Base-by-base conservation (phyloP, 1,284 basidiomycete species). In the Leccinum subrobustum region DNA sequence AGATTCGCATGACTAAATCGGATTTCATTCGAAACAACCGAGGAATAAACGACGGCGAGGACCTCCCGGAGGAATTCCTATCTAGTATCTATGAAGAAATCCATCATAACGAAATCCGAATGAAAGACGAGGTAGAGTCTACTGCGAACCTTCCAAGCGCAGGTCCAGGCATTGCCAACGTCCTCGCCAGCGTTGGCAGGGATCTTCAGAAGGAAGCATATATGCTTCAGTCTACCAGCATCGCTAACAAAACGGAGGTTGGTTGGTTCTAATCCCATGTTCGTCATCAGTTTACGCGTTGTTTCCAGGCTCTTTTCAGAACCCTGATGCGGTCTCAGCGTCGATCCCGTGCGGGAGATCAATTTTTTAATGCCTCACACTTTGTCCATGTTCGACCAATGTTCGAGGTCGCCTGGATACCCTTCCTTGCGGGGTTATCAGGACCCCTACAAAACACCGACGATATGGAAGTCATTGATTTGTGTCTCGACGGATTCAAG, bases 391-490 rank as follows among this genome's bases (percentile, higher is more conserved):
- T 97, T 61, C 85, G 88, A 35, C 95, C 95, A 44, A 98, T 98
- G 96, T 97, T 98, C 69, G 95, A 98, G 75, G 94, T 97, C 18
- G 95, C 94, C 12, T 98, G 96, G 96, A 97, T 98, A 78, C 88
- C 96, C 2, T 94, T 97, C 75, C 82, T 98, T 16, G 96, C 96
- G 6, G 95, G 95, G 5, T 80, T 98, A 37, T 97, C 95, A 5
- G 93, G 87, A 0, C 95, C 95, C 7, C 79, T 98, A 56, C 96
- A 98, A 73, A 91, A 93, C 63, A 95, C 93, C 0, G 92, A 96
- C 73, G 94, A 96, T 74, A 79, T 95, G 61, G 95, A 96, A 68
- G 80, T 95, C 16, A 92, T 98, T 64, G 89, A 93, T 62, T 79
- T 96, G n/a, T 96, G 94, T 71, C 78, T 98, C 56, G 93, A 96